A percentile compares a stretch with the other conserved stretches of the same genome.
Evolutionary conservation across 2,329 filamentous ascomycete genomes (phyloP).

Genomic region (Pestalotiopsis sp.): DNA sequence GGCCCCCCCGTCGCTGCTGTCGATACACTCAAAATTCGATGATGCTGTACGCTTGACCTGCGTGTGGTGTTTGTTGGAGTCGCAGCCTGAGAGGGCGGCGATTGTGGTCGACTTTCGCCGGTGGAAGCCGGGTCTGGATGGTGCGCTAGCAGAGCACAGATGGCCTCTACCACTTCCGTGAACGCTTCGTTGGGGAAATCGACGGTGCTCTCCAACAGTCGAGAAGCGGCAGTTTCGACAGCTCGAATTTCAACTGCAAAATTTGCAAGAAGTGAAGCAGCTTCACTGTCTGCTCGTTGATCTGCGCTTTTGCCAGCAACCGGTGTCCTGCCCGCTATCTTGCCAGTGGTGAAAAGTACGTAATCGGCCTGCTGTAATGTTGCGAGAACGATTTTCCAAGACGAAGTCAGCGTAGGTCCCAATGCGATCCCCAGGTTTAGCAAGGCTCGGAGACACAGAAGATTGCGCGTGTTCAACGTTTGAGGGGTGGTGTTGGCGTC

Average conservation of each 20-base stretch:
- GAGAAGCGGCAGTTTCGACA: constrained; percentile 83
- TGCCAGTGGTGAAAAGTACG: constrained; percentile 70
- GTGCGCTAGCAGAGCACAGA: constrained; percentile 70
- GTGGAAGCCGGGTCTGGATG: constrained; percentile 31
- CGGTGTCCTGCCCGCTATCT: constrained; percentile 54
- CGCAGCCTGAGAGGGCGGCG: constrained; percentile 32
- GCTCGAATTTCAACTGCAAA: constrained; percentile 82
- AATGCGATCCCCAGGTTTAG: constrained; percentile 95
- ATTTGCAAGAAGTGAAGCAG: constrained; percentile 59
- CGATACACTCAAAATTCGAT: constrained; percentile 51
- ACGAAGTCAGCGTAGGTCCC: constrained; percentile 80
- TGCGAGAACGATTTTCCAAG: constrained; percentile 91
- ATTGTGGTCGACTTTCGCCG: constrained; percentile 36
- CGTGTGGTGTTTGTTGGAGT: constrained; percentile 29
- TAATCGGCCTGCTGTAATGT: constrained; percentile 92
- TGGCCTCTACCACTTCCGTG: constrained; percentile 72
- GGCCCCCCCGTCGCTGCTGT: constrained; percentile 47
- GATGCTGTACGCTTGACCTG: constrained; percentile 38
- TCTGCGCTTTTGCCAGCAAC: constrained; percentile 50
- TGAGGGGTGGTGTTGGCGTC: constrained; percentile 49
- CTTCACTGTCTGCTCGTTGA: constrained; percentile 52
- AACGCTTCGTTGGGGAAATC: constrained; percentile 89
- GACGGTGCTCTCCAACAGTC: constrained; percentile 87
- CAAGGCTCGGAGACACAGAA: constrained; percentile 86
- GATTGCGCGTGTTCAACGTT: constrained; percentile 81